Percentiles rank a stretch among this genome's conserved stretches.
Evolutionary conservation across 192 early-diverging fungal genomes (phyloP).

Genomic region (Entomortierella parvispora): DNA sequence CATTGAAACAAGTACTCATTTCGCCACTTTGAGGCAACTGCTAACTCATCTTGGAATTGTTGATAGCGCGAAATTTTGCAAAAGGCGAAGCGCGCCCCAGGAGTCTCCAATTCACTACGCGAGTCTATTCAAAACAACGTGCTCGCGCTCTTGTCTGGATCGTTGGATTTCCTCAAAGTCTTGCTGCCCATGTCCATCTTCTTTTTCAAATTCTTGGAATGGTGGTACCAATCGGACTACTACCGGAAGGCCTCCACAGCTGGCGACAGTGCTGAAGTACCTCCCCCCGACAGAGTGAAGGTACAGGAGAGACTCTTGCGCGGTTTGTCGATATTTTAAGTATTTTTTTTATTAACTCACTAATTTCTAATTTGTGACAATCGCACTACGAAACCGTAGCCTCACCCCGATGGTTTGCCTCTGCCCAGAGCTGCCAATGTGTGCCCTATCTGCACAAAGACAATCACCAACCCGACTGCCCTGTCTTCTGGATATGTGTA

Average conservation of each 20-base stretch:
- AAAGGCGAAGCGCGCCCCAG: conserved; percentile 48
- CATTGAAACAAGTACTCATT: background rate
- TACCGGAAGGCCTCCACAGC: conserved; percentile 61
- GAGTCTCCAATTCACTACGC: conserved; percentile 19
- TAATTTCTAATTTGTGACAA: too few species aligned
- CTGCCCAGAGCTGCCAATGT: conserved; percentile 77
- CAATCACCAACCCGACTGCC: conserved; percentile 87
- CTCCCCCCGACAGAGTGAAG: conserved; percentile 78
- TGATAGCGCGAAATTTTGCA: conserved; percentile 47
- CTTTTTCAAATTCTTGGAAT: conserved; percentile 94
- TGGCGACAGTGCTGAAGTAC: conserved; percentile 62
- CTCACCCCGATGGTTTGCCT: conserved; percentile 77
- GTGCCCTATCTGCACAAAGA: conserved; percentile 81
- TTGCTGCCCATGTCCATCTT: conserved; percentile 91
- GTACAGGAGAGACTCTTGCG: conserved; percentile 44
- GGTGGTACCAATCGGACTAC: conserved; percentile 94
- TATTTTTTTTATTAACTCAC: background rate
- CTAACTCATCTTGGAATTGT: conserved; percentile 15
- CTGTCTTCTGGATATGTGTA: conserved; percentile 91
- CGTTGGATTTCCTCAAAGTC: conserved; percentile 79
- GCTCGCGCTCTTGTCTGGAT: conserved; percentile 55
- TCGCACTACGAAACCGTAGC: too few species aligned
- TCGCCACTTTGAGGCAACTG: background rate
- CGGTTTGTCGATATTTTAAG: background rate
- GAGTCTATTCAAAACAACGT: conserved; percentile 43